phyloP scores from a whole-genome alignment of 352 stramenopile species.

The Phytophthora boehmeriae region DNA sequence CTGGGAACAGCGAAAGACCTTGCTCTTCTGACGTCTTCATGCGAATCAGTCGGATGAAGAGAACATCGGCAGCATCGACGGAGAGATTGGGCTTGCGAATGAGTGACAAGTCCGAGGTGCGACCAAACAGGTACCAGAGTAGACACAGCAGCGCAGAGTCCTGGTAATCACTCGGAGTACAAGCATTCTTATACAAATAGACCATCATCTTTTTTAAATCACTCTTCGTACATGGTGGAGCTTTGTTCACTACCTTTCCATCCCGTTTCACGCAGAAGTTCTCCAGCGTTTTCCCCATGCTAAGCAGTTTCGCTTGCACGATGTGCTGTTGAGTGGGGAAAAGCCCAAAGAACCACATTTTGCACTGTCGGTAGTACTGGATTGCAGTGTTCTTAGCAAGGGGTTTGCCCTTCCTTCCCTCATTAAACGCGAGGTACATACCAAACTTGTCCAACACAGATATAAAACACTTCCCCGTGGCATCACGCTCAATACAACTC shows the following conservation, averaged over 20 bases:
- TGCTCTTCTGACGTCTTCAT: conserved; percentile 40
- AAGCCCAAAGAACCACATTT: conserved; percentile 18
- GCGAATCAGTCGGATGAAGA: conserved; percentile 25
- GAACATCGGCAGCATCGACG: conserved; percentile 10
- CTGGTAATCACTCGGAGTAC: conserved; percentile 17
- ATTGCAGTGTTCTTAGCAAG: conserved; percentile 19
- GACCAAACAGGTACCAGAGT: conserved; percentile 35
- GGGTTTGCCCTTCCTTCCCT: conserved; percentile 17
- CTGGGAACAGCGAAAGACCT: conserved; percentile 32
- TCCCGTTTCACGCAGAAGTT: conserved; percentile 10
- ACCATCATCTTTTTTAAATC: conserved; percentile 11
- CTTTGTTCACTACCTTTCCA: conserved; percentile 10
- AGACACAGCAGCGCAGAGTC: conserved; percentile 23
- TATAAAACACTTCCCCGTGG: conserved; percentile 18
- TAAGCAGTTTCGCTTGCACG: conserved; percentile 16
- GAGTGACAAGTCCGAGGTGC: conserved; percentile 30
- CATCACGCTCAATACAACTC: conserved; percentile 14
- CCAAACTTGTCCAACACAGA: conserved; percentile 22
- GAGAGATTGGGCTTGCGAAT: conserved; percentile 29
- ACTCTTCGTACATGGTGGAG: conserved; percentile 6
- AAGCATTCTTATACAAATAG: conserved; percentile 14
- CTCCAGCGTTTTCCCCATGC: conserved; percentile 13
- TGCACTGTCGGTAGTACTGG: conserved; percentile 11
- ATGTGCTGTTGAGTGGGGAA: conserved; percentile 10
- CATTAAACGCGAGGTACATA: conserved; percentile 30